phyloP scores from a whole-genome alignment of 768 basidiomycete species.

The Phaeotremella fagi region DNA sequence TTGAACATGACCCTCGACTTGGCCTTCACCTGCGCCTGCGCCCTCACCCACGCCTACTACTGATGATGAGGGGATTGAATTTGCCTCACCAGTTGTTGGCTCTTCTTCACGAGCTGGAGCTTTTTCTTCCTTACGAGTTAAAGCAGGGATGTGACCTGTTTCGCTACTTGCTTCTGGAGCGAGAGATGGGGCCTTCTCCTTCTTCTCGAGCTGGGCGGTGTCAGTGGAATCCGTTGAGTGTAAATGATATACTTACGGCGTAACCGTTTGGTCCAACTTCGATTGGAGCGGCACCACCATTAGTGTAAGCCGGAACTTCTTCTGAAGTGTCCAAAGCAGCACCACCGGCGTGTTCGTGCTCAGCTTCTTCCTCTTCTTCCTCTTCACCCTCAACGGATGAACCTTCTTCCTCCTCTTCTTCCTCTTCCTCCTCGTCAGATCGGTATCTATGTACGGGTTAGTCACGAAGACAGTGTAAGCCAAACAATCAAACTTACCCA shows the following conservation, averaged over 20 bases:
- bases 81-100: conserved; percentile 45
- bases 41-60: conserved; percentile 4
- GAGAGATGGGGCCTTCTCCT: conserved; percentile 38
- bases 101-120: conserved; percentile 60
- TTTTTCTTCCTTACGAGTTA: conserved; percentile 69
- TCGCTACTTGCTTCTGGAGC: conserved; percentile 37
- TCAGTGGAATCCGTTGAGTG: neutral
- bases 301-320: conserved; percentile 59
- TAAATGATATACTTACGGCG: conserved; percentile 53
- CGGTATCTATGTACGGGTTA: conserved; percentile 31
- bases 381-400: conserved; percentile 60
- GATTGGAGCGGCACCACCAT: conserved; percentile 49
- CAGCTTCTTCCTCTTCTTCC: conserved; percentile 48
- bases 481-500: conserved; percentile 58
- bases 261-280: conserved; percentile 59
- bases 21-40: neutral
- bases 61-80: conserved; percentile 22
- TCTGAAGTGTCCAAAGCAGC: conserved; percentile 50
- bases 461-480: neutral
- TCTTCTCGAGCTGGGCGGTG: conserved; percentile 53
- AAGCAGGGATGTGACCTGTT: conserved; percentile 51
- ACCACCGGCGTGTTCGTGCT: conserved; percentile 50
- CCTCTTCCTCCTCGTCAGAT: conserved; percentile 65
- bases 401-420: conserved; percentile 56
- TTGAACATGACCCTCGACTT: neutral